phyloP scores from a whole-genome alignment of 2,329 filamentous ascomycete genomes.

The Paramyrothecium roridum region DNA sequence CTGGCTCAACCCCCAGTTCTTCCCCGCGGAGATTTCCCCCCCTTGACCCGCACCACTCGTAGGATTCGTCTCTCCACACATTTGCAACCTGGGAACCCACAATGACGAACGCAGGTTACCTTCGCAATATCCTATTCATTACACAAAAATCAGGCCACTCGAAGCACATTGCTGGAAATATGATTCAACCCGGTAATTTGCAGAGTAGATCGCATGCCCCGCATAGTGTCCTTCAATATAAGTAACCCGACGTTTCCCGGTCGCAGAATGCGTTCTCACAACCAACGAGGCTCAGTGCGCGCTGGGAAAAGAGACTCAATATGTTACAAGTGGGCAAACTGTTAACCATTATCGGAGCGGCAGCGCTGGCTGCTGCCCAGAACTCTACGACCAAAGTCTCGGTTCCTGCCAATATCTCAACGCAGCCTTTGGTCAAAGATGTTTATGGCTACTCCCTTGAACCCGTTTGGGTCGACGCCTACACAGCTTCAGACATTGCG shows the following conservation, averaged over 20 bases:
- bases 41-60: background rate
- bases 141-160: too few relatives aligned
- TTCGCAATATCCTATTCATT: background rate
- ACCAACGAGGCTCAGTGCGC: too few relatives aligned
- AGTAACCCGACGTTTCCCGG: too few relatives aligned
- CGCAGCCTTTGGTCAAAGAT: background rate
- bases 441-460: slow-evolving; percentile 1
- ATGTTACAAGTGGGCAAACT: background rate
- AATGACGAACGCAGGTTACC: background rate
- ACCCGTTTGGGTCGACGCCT: background rate
- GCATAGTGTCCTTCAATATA: too few relatives aligned
- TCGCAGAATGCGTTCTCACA: too few relatives aligned
- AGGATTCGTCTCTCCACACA: background rate
- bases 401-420: background rate
- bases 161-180: background rate
- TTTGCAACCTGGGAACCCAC: background rate
- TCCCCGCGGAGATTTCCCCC: background rate
- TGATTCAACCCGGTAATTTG: too few relatives aligned
- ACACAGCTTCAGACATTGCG: background rate
- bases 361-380: background rate
- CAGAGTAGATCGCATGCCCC: too few relatives aligned
- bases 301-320: background rate
- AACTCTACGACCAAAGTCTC: background rate
- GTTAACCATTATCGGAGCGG: background rate
- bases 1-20: background rate